Evolutionary conservation across 208 protist species (phyloP).

Genomic region (Sergeia podlipaevii): DNA sequence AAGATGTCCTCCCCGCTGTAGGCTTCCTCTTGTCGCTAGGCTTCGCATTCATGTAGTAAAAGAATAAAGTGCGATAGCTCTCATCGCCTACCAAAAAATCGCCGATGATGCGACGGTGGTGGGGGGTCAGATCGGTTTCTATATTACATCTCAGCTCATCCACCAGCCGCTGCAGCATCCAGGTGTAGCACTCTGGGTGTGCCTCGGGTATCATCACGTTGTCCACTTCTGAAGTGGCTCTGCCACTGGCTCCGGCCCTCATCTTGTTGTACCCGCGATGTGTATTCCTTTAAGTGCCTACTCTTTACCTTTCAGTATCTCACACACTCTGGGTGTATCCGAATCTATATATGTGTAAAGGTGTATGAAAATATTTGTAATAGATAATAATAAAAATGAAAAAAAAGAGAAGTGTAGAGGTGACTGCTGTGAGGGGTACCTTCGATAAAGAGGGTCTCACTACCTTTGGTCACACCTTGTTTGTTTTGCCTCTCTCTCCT

Average conservation of each 20-base stretch:
- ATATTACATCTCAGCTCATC: conserved; percentile 49
- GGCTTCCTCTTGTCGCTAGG: background rate
- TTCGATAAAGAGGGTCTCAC: too few relatives aligned
- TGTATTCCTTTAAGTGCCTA: background rate
- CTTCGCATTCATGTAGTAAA: conserved; percentile 41
- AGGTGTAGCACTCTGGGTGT: conserved; percentile 75
- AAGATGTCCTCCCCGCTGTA: background rate
- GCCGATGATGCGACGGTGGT: conserved; percentile 52
- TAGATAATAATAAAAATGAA: too few relatives aligned
- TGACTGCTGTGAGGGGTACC: too few relatives aligned
- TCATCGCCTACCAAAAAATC: conserved; percentile 88
- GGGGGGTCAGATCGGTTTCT: conserved; percentile 33
- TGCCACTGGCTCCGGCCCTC: background rate
- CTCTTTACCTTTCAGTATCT: too few relatives aligned
- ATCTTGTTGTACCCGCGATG: background rate
- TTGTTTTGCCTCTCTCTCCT: too few relatives aligned
- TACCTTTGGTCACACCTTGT: too few relatives aligned
- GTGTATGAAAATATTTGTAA: too few relatives aligned
- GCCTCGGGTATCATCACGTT: conserved; percentile 46
- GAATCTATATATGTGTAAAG: too few relatives aligned
- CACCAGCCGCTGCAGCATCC: conserved; percentile 61
- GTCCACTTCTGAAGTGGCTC: background rate
- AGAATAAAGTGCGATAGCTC: conserved; percentile 57
- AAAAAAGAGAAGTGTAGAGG: too few relatives aligned
- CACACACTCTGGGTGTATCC: too few relatives aligned